These are phyloP conservation scores for Ceratocystiopsis sp. DNA, from an alignment of 2,329 filamentous ascomycete species.

Conservation along the genomic window DNA sequence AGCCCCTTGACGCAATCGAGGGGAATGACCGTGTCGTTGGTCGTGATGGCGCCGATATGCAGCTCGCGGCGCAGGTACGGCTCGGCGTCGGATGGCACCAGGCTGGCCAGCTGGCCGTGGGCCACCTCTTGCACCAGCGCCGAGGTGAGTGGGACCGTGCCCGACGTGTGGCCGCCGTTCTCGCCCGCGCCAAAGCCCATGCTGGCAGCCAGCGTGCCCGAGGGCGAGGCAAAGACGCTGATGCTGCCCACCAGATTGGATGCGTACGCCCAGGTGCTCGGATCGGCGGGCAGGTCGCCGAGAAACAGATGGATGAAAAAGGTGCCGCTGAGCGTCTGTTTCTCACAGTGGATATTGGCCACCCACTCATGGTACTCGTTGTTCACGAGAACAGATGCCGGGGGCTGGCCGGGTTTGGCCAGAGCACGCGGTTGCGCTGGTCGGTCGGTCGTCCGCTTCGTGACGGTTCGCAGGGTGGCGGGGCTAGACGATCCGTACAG, in stretches of 20 bases:
- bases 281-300: conserved; percentile 29
- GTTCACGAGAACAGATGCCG: conserved; percentile 17
- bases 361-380: conserved; percentile 45
- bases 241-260: conserved; percentile 44
- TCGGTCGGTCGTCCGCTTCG: neutral
- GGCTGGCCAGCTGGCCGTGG: conserved; percentile 18
- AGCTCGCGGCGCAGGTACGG: conserved; percentile 25
- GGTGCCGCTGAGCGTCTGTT: conserved; percentile 40
- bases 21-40: conserved; percentile 14
- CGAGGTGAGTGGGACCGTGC: conserved; percentile 34
- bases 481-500: conserved; percentile 37
- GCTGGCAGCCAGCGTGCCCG: conserved; percentile 5
- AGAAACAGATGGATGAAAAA: conserved; percentile 55
- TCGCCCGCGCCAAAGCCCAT: conserved; percentile 3
- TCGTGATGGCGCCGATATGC: conserved; percentile 16
- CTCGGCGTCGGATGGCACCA: conserved; percentile 20
- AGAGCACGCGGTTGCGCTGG: neutral
- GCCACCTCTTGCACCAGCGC: conserved; percentile 27
- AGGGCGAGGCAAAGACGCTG: conserved; percentile 30
- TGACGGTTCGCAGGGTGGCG: conserved; percentile 14
- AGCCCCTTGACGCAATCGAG: conserved; percentile 17
- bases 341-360: conserved; percentile 45
- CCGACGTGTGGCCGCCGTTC: conserved; percentile 23
- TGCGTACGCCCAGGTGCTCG: conserved; percentile 31
- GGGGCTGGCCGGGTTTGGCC: neutral